Base-by-base conservation (phyloP, 2,329 filamentous ascomycete genomes). In the Calonectria pteridis region DNA sequence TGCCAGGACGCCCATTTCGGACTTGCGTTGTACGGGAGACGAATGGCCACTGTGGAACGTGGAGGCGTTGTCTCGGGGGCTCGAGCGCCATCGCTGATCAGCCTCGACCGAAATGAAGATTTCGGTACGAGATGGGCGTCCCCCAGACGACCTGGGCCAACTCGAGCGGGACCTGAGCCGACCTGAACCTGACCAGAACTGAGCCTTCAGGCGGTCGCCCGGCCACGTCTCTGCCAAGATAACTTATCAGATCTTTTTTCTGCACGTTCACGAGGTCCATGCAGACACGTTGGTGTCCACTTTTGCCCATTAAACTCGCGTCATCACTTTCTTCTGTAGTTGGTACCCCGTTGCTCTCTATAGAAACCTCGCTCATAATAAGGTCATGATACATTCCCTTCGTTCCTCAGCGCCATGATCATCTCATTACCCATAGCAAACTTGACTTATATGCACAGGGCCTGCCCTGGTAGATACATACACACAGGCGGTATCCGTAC, bases 161-260 rank as follows among this genome's bases (percentile, higher is more conserved):
- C 29, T 33, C n/a, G 28, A n/a, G 37, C 37, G 62, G 55, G 55
- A 66, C 28, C 59, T 40, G 59, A 28, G 26, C 23, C 37, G 31
- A n/a, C 53, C 63, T 49, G 67, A 70, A 49, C 59, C 23, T 26
- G 40, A n/a, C 53, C 63, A 40, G 67, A 70, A 49, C 59, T 71
- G 72, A 76, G 62, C 67, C 65, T 67, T 72, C 70, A 71, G 72
- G 43, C 67, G 40, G 72, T 72, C 70, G 43, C 78, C 74, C 55
- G 73, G 77, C 73, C 69, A 74, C 71, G 77, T 74, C 78, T 31
- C 68, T 71, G 79, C 79, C 77, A 80, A 80, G 79, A 33, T 67
- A 69, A 74, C 7, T 80, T 80, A 80, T 80, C 79, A 79, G 79
- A 80, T 80, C 77, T 53, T 67, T 23, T 63, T 74, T 69, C 16